Conservation (phyloP, 805 yeast genomes). For the Wickerhamomyces chambardii region DNA sequence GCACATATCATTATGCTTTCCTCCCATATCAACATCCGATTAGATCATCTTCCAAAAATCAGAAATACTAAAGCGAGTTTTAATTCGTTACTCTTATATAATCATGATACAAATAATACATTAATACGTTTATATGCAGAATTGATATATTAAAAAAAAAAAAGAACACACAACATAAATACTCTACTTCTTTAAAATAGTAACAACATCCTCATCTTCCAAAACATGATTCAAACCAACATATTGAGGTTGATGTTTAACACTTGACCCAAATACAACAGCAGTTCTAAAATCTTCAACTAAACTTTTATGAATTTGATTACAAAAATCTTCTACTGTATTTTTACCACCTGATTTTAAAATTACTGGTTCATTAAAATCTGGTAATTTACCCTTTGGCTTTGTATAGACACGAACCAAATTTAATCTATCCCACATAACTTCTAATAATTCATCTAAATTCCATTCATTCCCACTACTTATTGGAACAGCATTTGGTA, state of each 20-base stretch:
- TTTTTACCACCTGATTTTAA: slow-evolving; percentile 73
- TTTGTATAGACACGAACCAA: slow-evolving; percentile 95
- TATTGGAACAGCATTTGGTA: slow-evolving; percentile 96
- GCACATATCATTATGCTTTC: no score
- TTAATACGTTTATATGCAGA: no score
- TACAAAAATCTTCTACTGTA: slow-evolving; percentile 93
- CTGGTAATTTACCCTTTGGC: slow-evolving; percentile 93
- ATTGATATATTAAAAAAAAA: no score
- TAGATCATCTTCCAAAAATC: no score
- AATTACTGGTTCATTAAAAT: slow-evolving; percentile 92
- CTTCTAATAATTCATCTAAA: slow-evolving; percentile 84
- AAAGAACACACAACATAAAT: no score
- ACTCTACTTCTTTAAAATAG: slow-evolving; percentile 82
- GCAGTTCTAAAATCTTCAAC: slow-evolving; percentile 93
- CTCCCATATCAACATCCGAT: no score
- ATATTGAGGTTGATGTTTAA: slow-evolving; percentile 95
- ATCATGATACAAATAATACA: no score
- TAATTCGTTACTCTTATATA: no score
- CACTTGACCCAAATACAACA: slow-evolving; percentile 86
- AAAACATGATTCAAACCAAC: slow-evolving; percentile 81
- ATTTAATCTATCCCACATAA: slow-evolving; percentile 91
- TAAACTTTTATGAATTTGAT: slow-evolving; percentile 88
- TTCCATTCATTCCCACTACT: slow-evolving; percentile 97
- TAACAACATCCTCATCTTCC: slow-evolving; percentile 96
- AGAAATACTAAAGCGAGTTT: no score